Percentiles rank a stretch among this genome's conserved stretches.
These are phyloP conservation scores for Yamadazyma sp. DNA, from an alignment of 805 yeast species.

Conservation along the genomic window DNA sequence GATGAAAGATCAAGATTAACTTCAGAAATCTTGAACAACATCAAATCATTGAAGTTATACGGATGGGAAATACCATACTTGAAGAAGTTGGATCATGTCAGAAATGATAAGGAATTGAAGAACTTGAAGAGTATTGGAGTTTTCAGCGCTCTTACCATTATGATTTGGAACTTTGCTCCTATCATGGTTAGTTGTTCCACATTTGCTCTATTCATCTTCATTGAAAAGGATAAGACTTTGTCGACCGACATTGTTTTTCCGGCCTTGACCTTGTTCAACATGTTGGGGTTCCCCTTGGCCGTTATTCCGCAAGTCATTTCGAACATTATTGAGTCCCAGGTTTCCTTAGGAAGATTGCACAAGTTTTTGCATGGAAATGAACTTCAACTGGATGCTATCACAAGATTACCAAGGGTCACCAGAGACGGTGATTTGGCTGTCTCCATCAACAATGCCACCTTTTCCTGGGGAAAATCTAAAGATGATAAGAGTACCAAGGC, in stretches of 20 bases:
- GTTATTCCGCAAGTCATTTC: slow-evolving; percentile 90
- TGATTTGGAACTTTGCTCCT: slow-evolving; percentile 86
- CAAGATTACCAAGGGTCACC: slow-evolving; percentile 46
- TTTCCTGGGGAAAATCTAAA: slow-evolving; percentile 76
- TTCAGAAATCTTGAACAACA: slow-evolving; percentile 84
- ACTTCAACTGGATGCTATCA: slow-evolving; percentile 77
- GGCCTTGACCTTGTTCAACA: slow-evolving; percentile 82
- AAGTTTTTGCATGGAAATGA: slow-evolving; percentile 74
- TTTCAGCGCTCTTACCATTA: slow-evolving; percentile 65
- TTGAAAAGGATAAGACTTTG: slow-evolving; percentile 59
- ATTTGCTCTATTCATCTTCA: slow-evolving; percentile 72
- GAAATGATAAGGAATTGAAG: slow-evolving; percentile 82
- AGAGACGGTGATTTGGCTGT: slow-evolving; percentile 68
- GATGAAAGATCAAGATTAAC: slow-evolving; percentile 90
- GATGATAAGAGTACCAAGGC: slow-evolving; percentile 51
- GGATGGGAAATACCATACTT: slow-evolving; percentile 94
- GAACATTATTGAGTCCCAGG: slow-evolving; percentile 83
- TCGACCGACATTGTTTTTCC: slow-evolving; percentile 91
- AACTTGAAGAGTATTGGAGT: slow-evolving; percentile 75
- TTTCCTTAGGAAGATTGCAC: slow-evolving; percentile 72
- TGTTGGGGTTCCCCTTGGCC: slow-evolving; percentile 87
- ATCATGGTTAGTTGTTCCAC: slow-evolving; percentile 86
- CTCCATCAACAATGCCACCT: slow-evolving; percentile 62
- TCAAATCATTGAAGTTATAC: slow-evolving; percentile 88
- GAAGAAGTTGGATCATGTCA: slow-evolving; percentile 69